phyloP scores from a whole-genome alignment of 2,329 filamentous ascomycete species.

The Macrophomina tecta region DNA sequence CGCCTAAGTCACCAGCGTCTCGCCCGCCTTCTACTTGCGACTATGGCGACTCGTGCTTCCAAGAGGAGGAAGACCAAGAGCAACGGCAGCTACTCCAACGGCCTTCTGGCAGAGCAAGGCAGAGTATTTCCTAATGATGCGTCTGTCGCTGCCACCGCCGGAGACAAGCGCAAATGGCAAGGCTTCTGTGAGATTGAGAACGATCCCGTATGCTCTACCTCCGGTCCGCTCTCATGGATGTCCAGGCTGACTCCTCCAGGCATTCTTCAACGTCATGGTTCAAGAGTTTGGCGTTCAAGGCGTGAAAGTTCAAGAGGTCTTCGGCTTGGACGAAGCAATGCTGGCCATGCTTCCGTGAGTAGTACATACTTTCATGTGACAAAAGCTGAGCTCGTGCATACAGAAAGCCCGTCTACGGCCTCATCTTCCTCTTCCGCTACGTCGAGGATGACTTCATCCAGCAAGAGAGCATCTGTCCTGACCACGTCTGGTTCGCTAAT shows the following conservation, averaged over 20 bases:
- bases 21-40: neutral
- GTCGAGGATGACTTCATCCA: slow-evolving; percentile 58
- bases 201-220: slow-evolving; percentile 68
- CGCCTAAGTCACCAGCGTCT: neutral
- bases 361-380: neutral
- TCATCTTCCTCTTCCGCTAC: slow-evolving; percentile 88
- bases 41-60: slow-evolving; percentile 24
- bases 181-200: slow-evolving; percentile 88
- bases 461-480: slow-evolving; percentile 62
- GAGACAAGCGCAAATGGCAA: slow-evolving; percentile 61
- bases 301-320: slow-evolving; percentile 77
- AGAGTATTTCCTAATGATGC: slow-evolving; percentile 25
- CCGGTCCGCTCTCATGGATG: slow-evolving; percentile 35
- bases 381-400: neutral
- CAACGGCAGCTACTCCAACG: neutral
- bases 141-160: slow-evolving; percentile 36
- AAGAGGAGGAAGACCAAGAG: slow-evolving; percentile 26
- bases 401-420: slow-evolving; percentile 76
- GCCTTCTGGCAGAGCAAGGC: slow-evolving; percentile 12
- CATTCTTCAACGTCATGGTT: slow-evolving; percentile 85
- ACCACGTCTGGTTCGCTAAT: slow-evolving; percentile 90
- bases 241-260: slow-evolving; percentile 53
- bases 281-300: slow-evolving; percentile 76
- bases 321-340: slow-evolving; percentile 71
- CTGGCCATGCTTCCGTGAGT: slow-evolving; percentile 64